Base-by-base conservation (phyloP, 2,329 filamentous ascomycete genomes). In the Fusarium goolgardi region DNA sequence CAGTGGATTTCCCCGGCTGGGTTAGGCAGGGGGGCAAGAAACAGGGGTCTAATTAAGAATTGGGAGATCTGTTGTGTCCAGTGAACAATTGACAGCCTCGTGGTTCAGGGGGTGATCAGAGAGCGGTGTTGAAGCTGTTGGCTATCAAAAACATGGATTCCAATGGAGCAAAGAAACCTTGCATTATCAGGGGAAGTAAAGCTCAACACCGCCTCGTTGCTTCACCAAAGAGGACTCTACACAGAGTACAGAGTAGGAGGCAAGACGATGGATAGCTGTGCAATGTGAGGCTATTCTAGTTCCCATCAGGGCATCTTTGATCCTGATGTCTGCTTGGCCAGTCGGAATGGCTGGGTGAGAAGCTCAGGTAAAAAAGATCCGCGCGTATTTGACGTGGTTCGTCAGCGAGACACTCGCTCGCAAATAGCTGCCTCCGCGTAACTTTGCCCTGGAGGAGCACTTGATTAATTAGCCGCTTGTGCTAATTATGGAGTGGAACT, bases 401-500 rank as follows among this genome's bases (percentile, higher is more conserved):
- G 51, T 63, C 62, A 64, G 66, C 57, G 34, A 54, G 29, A 35
- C 46, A 55, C 51, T 41, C n/a, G 39, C 43, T 63, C 21, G 47
- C 21, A 52, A 39, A 44, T 37, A 52, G 58, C 45, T 65, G 55
- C 60, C 55, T 70, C 55, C 45, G 45, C 59, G 67, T 62, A 70
- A 55, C 59, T 65, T 32, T 54, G 52, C 44, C 67, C 44, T 57
- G 52, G 34, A 56, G 40, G 67, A 61, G 67, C 55, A 59, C 59
- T 65, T 70, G 55, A 52, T 70, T 34, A 44, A 57, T 62, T 70
- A 70, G 47, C 59, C 67, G 53, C 52, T 58, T 43, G 50, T 65
- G 46, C 63, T 69, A 70, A 70, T 67, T 67, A 64, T 67, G 58
- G 66, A 67, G 63, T 70, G 59, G 51, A 70, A 68, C 67, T 63